Evolutionary conservation across 371 early-diverging fungal species (phyloP), one percentile per base, ranked within the genome.

Genomic region (Apophysomyces variabilis): DNA sequence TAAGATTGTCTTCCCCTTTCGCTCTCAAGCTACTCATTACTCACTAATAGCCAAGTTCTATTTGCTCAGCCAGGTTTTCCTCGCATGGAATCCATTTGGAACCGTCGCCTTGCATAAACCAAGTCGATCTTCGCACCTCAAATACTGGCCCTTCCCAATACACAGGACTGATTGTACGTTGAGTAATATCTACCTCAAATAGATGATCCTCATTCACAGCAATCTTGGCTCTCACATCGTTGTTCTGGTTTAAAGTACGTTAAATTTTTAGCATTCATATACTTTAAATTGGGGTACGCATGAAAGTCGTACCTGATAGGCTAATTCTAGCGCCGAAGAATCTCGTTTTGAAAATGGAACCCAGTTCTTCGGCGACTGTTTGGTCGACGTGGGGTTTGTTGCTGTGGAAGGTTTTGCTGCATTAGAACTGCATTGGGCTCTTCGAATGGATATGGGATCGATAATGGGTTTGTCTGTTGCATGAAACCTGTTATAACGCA

Each of bases 71-170:
- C 21, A 95, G 74, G 58, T 87, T 91, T 64, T 89, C 92, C 64
- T 93, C 93, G 68, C 94, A 93, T 5, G 95, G 94, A 9, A 88
- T 66, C 74, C 84, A 92, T 62, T 87, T 87, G 35, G 68, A 71
- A 5, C 88, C 85, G 16, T 90, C 89, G 1, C 79, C 61, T 68
- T 85, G 87, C 71, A 85, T 77, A 75, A 94, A 95, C 95, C 95
- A 95, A 0, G 89, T 87, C 5, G 92, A 92, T 44, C 95, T 82
- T 58, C 92, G 83, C 21, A 94, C 88, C 57, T 94, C 94, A 70
- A 87, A 93, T 7, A 82, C 84, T 3, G 92, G 87, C 0, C 95
- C 95, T 44, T 85, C 79, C 95, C 95, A 94, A 65, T 92, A 95
- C 14, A 95, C 87, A 14, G 93, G 92, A 60, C 79, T 84, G 41